Base-by-base conservation (phyloP, 192 early-diverging fungal genomes). In the Backusella mclennaniae region DNA sequence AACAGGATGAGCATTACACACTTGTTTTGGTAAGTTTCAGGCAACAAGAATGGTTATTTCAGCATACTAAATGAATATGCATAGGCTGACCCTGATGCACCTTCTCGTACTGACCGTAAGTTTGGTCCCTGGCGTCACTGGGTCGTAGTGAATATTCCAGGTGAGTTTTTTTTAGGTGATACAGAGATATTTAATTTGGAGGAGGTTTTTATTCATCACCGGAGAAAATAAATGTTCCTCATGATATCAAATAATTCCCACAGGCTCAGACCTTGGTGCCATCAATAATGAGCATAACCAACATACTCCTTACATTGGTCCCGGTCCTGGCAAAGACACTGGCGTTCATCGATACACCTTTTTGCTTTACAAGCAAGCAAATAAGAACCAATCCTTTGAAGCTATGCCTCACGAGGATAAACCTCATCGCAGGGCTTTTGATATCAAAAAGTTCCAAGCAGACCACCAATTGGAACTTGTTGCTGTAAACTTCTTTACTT, bases 281-380 rank as follows among this genome's bases (percentile, higher is more conserved):
- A 39, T 63, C 6, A 19, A 36, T n/a, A 46, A 75, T 0, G 11
- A 71, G 2, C 66, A n/a, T 63, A 79, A 36, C 72, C 80, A 66
- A 67, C 76, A 38, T 5, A 83, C 84, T 17, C 36, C 75, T 11
- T 89, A 89, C 26, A 82, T 86, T 69, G 86, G 84, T 17, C 90
- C 90, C 5, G 79, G 77, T 6, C 90, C 90, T 17, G 85, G 84
- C 6, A 23, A 56, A 8, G 87, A 85, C 17, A 86, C 83, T 39
- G 89, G 89, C 19, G 75, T 79, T 38, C 90, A 91, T 77, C 85
- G 90, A 4, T 90, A 90, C 44, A 80, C 89, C 66, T 90, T 91
- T 70, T 77, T 90, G 14, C 71, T 89, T 14, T 91, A 85, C 77
- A 85, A 86, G 21, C 90, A 91, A 67, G 69, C 76, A 7, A 68